Conservation (phyloP, 306 rosid species). For the Prunus dulcis region DNA sequence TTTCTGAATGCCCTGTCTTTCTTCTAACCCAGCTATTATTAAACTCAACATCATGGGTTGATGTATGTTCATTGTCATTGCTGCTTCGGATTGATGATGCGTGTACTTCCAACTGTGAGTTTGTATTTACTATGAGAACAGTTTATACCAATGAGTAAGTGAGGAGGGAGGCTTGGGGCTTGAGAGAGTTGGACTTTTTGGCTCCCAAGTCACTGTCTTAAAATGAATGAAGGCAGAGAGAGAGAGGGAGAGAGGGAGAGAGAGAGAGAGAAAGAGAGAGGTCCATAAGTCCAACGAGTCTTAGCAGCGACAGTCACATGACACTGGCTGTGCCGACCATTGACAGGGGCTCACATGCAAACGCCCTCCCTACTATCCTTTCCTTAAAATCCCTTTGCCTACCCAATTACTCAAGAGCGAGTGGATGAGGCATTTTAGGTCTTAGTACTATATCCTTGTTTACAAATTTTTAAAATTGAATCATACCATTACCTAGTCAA, state of each 20-base stretch:
- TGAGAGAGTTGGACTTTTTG: background rate
- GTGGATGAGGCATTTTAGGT: too few species aligned
- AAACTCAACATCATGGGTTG: background rate
- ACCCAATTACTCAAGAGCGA: background rate
- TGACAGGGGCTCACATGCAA: conserved; percentile 23
- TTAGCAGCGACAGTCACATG: conserved; percentile 17
- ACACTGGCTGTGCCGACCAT: background rate
- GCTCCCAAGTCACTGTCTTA: conserved; percentile 8
- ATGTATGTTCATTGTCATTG: background rate
- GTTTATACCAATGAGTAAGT: background rate
- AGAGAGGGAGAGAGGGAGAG: too few species aligned
- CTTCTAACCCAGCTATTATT: background rate
- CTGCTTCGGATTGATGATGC: background rate
- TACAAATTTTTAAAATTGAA: too few species aligned
- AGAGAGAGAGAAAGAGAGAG: background rate
- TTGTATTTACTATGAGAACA: background rate
- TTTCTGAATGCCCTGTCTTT: too few species aligned
- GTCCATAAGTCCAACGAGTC: background rate
- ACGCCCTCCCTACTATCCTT: background rate
- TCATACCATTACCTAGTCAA: too few species aligned
- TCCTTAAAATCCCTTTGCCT: background rate
- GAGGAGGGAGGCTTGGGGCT: background rate
- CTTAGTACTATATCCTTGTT: too few species aligned
- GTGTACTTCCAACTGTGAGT: background rate
- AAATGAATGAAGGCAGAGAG: background rate